Conservation (phyloP, 2,329 filamentous ascomycete genomes). For the Penicillium nordicum region DNA sequence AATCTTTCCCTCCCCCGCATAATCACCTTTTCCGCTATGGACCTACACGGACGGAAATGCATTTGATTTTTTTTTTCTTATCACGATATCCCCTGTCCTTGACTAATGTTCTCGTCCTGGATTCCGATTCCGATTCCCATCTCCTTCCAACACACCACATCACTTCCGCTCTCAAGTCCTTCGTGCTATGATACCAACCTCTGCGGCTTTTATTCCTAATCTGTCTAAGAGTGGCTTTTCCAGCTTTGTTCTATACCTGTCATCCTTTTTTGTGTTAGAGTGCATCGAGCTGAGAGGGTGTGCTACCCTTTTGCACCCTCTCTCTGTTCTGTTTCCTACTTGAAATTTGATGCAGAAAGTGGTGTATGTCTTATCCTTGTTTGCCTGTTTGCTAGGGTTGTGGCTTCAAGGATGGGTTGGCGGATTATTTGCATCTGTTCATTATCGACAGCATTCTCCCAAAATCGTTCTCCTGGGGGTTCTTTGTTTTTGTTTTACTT, state of each 20-base stretch:
- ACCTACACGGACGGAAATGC: constrained; percentile 14
- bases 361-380: constrained; percentile 5
- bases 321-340: constrained; percentile 13
- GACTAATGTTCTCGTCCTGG: constrained; percentile 34
- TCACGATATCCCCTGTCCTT: constrained; percentile 34
- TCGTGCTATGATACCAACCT: constrained; percentile 37
- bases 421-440: constrained; percentile 12
- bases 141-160: not conserved
- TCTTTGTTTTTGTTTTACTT: constrained; percentile 16
- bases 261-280: constrained; percentile 24
- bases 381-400: constrained; percentile 9
- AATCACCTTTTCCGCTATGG: constrained; percentile 21
- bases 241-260: constrained; percentile 21
- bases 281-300: constrained; percentile 14
- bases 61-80: constrained; percentile 28
- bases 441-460: constrained; percentile 13
- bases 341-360: constrained; percentile 10
- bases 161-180: constrained; percentile 21
- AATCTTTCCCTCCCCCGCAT: constrained; percentile 22
- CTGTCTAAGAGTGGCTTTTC: constrained; percentile 32
- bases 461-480: constrained; percentile 19
- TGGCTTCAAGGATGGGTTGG: constrained; percentile 14
- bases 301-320: constrained; percentile 7
- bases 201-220: constrained; percentile 28
- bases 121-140: constrained; percentile 16